Evolutionary conservation across 192 early-diverging fungal genomes (phyloP).

Genomic region (Coemansia sp.): DNA sequence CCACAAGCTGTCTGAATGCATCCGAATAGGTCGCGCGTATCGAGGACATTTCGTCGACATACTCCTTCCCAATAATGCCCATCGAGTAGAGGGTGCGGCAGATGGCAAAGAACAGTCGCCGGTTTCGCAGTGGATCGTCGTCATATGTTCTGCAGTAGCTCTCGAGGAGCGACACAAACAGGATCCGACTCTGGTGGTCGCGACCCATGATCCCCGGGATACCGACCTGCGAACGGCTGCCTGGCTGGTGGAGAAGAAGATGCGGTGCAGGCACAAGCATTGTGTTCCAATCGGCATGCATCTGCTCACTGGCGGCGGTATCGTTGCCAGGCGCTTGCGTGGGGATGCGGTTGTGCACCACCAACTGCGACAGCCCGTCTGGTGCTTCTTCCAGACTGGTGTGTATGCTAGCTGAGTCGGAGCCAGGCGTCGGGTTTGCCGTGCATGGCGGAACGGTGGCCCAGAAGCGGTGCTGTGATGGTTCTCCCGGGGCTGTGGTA

Average conservation of each 20-base stretch:
- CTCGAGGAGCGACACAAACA: constrained; percentile 87
- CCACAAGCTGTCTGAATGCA: constrained; percentile 82
- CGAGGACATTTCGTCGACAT: constrained; percentile 80
- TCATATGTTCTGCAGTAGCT: constrained; percentile 90
- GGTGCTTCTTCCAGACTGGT: not conserved
- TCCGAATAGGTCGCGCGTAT: constrained; percentile 83
- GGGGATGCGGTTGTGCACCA: not conserved
- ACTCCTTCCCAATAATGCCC: constrained; percentile 78
- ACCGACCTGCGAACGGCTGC: not conserved
- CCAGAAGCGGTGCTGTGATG: constrained; percentile 24
- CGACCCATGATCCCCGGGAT: constrained; percentile 35
- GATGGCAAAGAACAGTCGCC: constrained; percentile 81
- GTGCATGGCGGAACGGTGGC: constrained; percentile 24
- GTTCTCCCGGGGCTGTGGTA: not conserved
- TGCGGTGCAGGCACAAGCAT: constrained; percentile 9
- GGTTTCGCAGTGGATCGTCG: constrained; percentile 81
- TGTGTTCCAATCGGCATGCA: not conserved
- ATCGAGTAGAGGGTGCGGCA: constrained; percentile 83
- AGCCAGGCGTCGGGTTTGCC: not conserved
- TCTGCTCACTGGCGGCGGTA: not conserved
- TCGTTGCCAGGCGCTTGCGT: not conserved
- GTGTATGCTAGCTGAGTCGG: not conserved
- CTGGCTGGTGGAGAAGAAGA: not conserved
- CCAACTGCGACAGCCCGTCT: not conserved
- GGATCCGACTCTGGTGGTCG: constrained; percentile 69